Evolutionary conservation across 2,329 filamentous ascomycete species (phyloP).

Genomic region (Alternaria dauci): DNA sequence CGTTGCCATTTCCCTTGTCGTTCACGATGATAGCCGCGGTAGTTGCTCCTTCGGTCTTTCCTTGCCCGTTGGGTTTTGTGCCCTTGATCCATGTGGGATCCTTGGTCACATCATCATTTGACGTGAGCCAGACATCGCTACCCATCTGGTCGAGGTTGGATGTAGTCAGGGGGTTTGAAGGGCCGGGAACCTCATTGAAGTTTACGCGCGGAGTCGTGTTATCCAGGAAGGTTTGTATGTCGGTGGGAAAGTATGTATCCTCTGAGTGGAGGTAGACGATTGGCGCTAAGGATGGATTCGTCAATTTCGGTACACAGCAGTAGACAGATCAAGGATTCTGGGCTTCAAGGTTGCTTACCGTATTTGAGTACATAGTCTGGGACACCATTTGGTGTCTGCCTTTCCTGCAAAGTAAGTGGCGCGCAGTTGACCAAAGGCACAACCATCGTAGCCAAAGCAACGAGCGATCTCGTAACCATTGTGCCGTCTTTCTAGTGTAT

Average conservation of each 20-base stretch:
- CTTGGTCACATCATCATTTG: conserved; percentile 53
- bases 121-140: conserved; percentile 56
- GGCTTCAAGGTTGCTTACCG: conserved; percentile 33
- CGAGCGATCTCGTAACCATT: conserved; percentile 23
- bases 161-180: conserved; percentile 50
- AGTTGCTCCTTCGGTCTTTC: conserved; percentile 60
- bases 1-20: conserved; percentile 61
- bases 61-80: conserved; percentile 59
- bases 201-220: conserved; percentile 53
- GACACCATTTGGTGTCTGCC: conserved; percentile 37
- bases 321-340: not conserved
- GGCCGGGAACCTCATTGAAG: conserved; percentile 43
- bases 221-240: conserved; percentile 53
- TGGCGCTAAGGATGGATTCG: conserved; percentile 48
- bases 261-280: conserved; percentile 55
- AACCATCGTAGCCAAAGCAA: conserved; percentile 19
- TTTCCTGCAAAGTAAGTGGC: conserved; percentile 26
- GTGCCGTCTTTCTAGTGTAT: conserved; percentile 2
- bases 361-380: conserved; percentile 52
- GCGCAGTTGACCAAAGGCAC: conserved; percentile 26
- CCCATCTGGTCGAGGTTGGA: conserved; percentile 57
- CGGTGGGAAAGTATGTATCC: conserved; percentile 56
- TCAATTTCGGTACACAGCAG: not conserved
- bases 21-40: conserved; percentile 65
- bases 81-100: conserved; percentile 59